Conservation (phyloP, 108 stramenopile genomes). For the Asterionellopsis glacialis region DNA sequence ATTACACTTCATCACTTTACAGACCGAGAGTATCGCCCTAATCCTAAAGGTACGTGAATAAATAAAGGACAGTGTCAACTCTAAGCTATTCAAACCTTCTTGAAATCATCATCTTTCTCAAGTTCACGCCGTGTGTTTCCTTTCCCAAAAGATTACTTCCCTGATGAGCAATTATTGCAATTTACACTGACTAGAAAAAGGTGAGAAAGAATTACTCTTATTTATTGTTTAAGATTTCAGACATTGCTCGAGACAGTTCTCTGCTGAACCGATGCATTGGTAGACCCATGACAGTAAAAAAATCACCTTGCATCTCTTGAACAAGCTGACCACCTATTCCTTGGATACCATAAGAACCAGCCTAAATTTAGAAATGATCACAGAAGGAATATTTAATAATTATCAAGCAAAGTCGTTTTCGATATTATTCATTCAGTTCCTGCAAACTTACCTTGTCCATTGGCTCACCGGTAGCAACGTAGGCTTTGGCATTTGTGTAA, state of each 20-base stretch:
- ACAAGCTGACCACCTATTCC: conserved; percentile 85
- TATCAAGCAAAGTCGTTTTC: no score
- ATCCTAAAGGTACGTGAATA: conserved; percentile 29
- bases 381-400: no score
- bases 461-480: conserved; percentile 86
- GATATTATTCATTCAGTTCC: no score
- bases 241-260: conserved; percentile 39
- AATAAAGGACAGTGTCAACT: no score
- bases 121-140: no score
- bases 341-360: conserved; percentile 95
- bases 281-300: conserved; percentile 92
- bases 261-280: conserved; percentile 81
- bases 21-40: conserved; percentile 79
- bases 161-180: conserved; percentile 72
- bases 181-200: conserved; percentile 29
- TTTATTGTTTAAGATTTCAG: not conserved
- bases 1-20: no score
- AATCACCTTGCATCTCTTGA: conserved; percentile 71
- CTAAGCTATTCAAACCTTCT: no score
- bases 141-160: conserved; percentile 71
- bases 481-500: conserved; percentile 26
- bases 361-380: conserved; percentile 2
- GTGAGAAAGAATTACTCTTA: not conserved
- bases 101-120: no score
- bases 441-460: conserved; percentile 71